Base-by-base conservation (phyloP, 169 alveolate species). In the Pseudocohnilembus persalinus region DNA sequence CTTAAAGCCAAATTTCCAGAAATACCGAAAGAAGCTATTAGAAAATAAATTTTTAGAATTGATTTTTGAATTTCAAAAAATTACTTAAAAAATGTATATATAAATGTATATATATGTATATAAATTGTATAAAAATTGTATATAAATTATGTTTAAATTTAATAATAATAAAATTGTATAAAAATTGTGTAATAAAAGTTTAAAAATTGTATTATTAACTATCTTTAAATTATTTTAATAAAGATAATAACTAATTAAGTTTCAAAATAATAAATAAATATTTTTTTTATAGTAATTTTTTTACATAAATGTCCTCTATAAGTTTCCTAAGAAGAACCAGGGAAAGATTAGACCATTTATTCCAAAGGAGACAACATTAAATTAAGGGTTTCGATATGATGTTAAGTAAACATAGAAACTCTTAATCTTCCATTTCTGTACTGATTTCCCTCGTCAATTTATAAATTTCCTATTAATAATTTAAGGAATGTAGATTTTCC, bases 401-500 rank as follows among this genome's bases (percentile, higher is more conserved):
- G 99, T 93, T 98, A 99, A 34, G 98, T 96, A 91, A 97, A 98
- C 88, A 95, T 95, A 27, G 99, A 99, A 35, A 98, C 93, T 85
- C 99, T 94, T 76, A 98, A 93, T 88, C 98, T 96, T 81, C 96
- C 95, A 91, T 97, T 98, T 76, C 98, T 97, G 88, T 93, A 95
- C 68, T 97, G 90, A 77, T 93, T 93, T 33, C 99, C 99, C 79
- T 92, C 96, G 76, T 92, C 90, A 35, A 98, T 97, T 64, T 86
- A 89, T 49, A 96, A 90, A 81, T 94, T 93, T 76, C 99, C 99
- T 72, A 90, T 91, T 68, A 98, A 95, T 6, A 98, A 94, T 89
- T 96, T 97, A 64, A 98, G 92, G 73, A 98, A 92, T 26, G 99
- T 98, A 79, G 99, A 96, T 92, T 98, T 98, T 30, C 99, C 99